Evolutionary conservation across 192 early-diverging fungal species (phyloP), one percentile per base, ranked within the genome.

Genomic region (Chytriomyces sp.): DNA sequence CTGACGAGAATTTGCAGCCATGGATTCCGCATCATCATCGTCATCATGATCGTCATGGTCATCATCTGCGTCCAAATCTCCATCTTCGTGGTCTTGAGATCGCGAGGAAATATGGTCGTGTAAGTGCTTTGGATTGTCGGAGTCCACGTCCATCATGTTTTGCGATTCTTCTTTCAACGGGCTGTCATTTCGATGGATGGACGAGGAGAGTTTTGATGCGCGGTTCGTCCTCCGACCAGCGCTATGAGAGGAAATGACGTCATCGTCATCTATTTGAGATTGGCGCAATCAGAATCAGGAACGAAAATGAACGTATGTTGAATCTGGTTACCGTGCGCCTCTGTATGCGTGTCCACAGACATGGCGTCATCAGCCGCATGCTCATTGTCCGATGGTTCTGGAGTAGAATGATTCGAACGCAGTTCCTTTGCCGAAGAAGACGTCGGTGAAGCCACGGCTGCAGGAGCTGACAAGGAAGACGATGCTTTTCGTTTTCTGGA

Each of bases 11-110:
- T 35, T 35, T 35, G 67, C 72, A 2, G 28, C 26, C 24, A 80
- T 82, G 45, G 70, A 72, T 45, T 76, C 73, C 3, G 45, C 64
- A 28, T 70, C 64, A 0, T 84, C 83, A 10, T 63, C 74, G 74
- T 35, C 16, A 67, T 28, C 69, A 5, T 18, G 18, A 13, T 47
- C 64, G 16, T 24, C 69, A 64, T 18, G 35, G 35, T 35, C 24
- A 47, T 16, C 13, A 47, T 50, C 13, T 67, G 28, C 28, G 64
- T 26, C 43, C 70, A 53, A 45, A 63, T 77, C 46, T 49, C 45
- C 59, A 73, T 75, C 68, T 68, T 66, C 53, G 13, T n/a, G 16
- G 53, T 35, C 35, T 4, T 35, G 35, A 35, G 35, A 35, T 35
- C 35, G 35, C 35, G 35, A 35, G 35, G 35, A 35, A 35, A 35